Conservation (phyloP, 2,329 filamentous ascomycete species). For the Chaetomiaceae sp. region DNA sequence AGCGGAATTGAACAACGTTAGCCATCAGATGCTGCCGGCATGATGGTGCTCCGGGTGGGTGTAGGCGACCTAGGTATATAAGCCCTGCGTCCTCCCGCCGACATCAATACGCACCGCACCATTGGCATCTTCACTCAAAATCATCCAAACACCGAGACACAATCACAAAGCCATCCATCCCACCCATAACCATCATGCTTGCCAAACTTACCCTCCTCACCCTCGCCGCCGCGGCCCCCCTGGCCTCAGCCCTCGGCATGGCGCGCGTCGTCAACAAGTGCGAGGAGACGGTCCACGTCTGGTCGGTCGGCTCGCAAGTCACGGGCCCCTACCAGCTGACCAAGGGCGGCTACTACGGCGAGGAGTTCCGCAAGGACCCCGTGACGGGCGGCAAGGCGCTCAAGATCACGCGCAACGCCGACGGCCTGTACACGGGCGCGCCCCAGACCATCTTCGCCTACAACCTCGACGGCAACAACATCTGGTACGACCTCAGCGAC, state of each 20-base stretch:
- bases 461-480: constrained; percentile 32
- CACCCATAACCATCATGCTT: constrained; percentile 20
- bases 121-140: too few relatives aligned
- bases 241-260: constrained; percentile 30
- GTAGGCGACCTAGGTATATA: background rate
- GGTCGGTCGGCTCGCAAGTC: constrained; percentile 36
- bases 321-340: constrained; percentile 28
- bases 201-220: constrained; percentile 24
- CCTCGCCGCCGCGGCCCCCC: constrained; percentile 25
- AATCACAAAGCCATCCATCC: background rate
- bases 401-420: constrained; percentile 34
- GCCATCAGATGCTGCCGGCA: background rate
- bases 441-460: constrained; percentile 40
- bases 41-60: background rate
- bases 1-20: background rate
- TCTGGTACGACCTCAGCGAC: constrained; percentile 40
- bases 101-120: too few relatives aligned
- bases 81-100: too few relatives aligned
- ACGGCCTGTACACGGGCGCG: constrained; percentile 39
- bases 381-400: constrained; percentile 37
- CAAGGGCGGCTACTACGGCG: constrained; percentile 30
- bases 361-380: constrained; percentile 35
- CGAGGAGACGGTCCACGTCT: constrained; percentile 33
- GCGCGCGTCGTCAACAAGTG: constrained; percentile 38
- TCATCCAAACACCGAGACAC: too few relatives aligned